Conservation (phyloP, 2,329 filamentous ascomycete species). For the Coniochaeta hoffmannii region DNA sequence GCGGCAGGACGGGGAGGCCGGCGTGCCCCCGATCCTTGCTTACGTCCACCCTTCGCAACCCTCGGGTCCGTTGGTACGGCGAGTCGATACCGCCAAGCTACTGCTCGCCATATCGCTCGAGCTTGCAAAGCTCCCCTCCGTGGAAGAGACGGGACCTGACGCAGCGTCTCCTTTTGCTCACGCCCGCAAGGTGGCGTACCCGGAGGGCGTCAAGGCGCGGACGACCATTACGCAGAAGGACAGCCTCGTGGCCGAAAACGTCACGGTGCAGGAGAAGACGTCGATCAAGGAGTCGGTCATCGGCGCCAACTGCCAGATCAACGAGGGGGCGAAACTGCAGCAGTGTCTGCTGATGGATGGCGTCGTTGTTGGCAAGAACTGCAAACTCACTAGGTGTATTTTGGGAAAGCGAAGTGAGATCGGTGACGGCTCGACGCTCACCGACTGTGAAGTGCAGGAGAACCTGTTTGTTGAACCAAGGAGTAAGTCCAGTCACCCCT, state of each 20-base stretch:
- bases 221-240: constrained; percentile 79
- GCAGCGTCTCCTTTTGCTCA: constrained; percentile 69
- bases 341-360: constrained; percentile 91
- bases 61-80: constrained; percentile 62
- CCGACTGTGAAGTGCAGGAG: constrained; percentile 88
- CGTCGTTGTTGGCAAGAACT: constrained; percentile 74
- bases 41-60: constrained; percentile 64
- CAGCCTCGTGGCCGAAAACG: constrained; percentile 79
- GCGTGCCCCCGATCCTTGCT: constrained; percentile 67
- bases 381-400: constrained; percentile 80
- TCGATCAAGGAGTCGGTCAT: constrained; percentile 92
- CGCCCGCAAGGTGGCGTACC: constrained; percentile 71
- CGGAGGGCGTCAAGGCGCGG: constrained; percentile 69
- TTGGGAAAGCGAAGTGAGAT: constrained; percentile 74
- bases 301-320: constrained; percentile 80
- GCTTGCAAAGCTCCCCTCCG: constrained; percentile 73
- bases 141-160: constrained; percentile 53
- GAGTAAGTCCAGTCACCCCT: constrained; percentile 42
- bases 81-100: constrained; percentile 80
- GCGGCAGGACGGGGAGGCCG: constrained; percentile 16
- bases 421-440: constrained; percentile 73
- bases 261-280: constrained; percentile 78
- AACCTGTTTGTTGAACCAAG: constrained; percentile 77
- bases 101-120: constrained; percentile 76
- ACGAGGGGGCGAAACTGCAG: constrained; percentile 76